Evolutionary conservation across 2,329 filamentous ascomycete genomes (phyloP).

Genomic region (Simplicillium aogashimaense): DNA sequence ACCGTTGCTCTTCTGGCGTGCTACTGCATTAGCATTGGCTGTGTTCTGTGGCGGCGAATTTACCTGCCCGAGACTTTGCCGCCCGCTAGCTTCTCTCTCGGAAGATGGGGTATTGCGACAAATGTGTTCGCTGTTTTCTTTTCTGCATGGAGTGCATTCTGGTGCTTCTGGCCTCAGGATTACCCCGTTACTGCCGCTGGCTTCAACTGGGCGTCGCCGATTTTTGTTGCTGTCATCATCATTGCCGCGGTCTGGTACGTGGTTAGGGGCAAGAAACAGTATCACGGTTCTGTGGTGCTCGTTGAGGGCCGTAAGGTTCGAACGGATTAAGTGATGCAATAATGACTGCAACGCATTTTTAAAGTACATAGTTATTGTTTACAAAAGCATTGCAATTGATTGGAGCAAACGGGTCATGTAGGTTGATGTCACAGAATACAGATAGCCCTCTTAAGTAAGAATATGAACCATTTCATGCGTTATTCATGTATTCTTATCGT

Average conservation of each 20-base stretch:
- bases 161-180: conserved; percentile 9
- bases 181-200: conserved; percentile 5
- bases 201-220: conserved; percentile 7
- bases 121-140: conserved; percentile 4
- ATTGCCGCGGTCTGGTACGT: conserved; percentile 5
- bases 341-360: no score
- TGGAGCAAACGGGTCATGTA: no score
- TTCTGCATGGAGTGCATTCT: conserved; percentile 7
- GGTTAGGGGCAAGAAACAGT: conserved; percentile 2
- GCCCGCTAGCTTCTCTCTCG: conserved; percentile 5
- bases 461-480: no score
- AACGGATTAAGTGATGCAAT: no score
- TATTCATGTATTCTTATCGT: no score
- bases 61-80: conserved; percentile 7
- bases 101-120: conserved; percentile 4
- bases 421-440: no score
- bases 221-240: conserved; percentile 4
- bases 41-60: conserved; percentile 6
- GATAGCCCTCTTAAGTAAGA: no score
- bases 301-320: conserved; percentile 5
- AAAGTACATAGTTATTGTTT: no score
- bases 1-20: conserved; percentile 9
- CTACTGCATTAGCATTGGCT: conserved; percentile 8
- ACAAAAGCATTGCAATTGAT: no score
- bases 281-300: conserved; percentile 5